Evolutionary conservation across 2,329 filamentous ascomycete genomes (phyloP).

Genomic region (Neonectria ditissima): DNA sequence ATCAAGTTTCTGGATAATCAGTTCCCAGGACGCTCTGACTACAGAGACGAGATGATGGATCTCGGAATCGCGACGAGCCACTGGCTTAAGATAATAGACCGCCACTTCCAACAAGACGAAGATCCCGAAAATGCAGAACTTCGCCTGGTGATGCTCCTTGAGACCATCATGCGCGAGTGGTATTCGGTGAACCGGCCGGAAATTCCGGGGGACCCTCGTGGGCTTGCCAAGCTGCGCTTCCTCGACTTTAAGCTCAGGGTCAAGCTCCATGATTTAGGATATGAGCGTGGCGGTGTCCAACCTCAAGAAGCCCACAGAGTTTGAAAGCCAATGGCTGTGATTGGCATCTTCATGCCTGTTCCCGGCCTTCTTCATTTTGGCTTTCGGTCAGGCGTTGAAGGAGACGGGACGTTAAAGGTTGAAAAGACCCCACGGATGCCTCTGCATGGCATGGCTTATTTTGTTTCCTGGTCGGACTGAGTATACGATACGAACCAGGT

Average conservation of each 20-base stretch:
- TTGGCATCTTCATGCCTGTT: background rate
- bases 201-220: background rate
- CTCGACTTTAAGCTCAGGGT: conserved; percentile 5
- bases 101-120: background rate
- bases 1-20: background rate
- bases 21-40: conserved; percentile 1
- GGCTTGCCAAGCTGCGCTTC: conserved; percentile 10
- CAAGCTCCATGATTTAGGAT: background rate
- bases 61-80: background rate
- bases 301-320: background rate
- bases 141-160: background rate
- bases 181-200: background rate
- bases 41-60: background rate
- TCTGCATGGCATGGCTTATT: background rate
- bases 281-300: background rate
- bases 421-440: background rate
- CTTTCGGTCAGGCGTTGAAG: background rate
- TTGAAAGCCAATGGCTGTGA: too few species aligned
- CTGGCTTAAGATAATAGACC: background rate
- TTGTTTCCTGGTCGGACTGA: background rate
- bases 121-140: background rate
- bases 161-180: conserved; percentile 9
- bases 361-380: background rate
- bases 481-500: background rate
- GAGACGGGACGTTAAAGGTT: background rate